A percentile compares a stretch with the other conserved stretches of the same genome.
phyloP scores from a whole-genome alignment of 1,284 basidiomycete species.

The Rhodotorula sp. region DNA sequence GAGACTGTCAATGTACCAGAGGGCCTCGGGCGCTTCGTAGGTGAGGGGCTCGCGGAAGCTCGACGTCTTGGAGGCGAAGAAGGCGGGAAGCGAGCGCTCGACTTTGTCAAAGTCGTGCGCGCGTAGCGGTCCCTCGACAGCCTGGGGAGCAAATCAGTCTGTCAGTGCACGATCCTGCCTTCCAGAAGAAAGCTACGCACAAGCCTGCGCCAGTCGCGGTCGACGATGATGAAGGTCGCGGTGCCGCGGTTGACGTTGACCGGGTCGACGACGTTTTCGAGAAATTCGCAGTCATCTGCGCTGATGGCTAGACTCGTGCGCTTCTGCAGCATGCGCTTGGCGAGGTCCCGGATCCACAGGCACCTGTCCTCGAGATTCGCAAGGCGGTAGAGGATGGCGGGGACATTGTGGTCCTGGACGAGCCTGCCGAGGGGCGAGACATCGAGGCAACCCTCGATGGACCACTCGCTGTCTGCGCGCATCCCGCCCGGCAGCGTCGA shows the following conservation, averaged over 20 bases:
- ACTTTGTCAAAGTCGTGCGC: not conserved
- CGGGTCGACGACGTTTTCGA: not conserved
- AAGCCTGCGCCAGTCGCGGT: slow-evolving; percentile 15
- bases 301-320: not conserved
- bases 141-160: not conserved
- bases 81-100: too few species aligned
- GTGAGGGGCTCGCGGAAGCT: too few species aligned
- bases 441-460: not conserved
- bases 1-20: too few species aligned
- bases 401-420: not conserved
- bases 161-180: not conserved
- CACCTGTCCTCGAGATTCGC: not conserved
- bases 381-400: not conserved
- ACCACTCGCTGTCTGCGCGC: not conserved
- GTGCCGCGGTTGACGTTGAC: slow-evolving; percentile 4
- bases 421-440: not conserved
- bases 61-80: too few species aligned
- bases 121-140: not conserved
- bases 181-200: not conserved
- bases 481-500: not conserved
- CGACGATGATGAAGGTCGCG: slow-evolving; percentile 9
- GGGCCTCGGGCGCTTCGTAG: too few species aligned
- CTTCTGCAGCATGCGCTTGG: not conserved
- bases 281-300: not conserved
- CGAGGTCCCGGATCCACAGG: not conserved